Percentiles rank a stretch among this genome's conserved stretches.
Conservation (phyloP, 768 basidiomycete genomes). For the Asterophora parasitica region DNA sequence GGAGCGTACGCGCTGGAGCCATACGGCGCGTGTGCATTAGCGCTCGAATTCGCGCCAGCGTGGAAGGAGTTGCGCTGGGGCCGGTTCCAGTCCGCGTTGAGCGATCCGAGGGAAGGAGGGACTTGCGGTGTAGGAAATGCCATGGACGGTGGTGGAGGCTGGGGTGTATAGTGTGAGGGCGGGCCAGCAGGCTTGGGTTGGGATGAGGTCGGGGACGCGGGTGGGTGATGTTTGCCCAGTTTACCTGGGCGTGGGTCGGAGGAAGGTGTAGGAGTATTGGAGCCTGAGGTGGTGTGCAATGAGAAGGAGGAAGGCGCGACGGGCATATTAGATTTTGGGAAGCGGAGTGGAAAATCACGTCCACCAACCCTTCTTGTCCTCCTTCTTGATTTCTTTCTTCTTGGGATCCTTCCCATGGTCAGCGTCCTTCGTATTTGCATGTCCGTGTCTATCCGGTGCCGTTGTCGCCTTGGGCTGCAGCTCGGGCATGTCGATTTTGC, state of each 20-base stretch:
- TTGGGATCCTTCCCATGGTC: slow-evolving; percentile 21
- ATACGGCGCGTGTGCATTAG: not conserved
- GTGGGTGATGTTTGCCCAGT: slow-evolving; percentile 16
- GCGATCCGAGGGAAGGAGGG: slow-evolving; percentile 5
- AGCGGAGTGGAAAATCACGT: slow-evolving; percentile 12
- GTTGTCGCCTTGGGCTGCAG: slow-evolving; percentile 48
- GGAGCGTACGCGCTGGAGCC: slow-evolving; percentile 3
- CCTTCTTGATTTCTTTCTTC: slow-evolving; percentile 40
- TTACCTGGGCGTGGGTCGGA: slow-evolving; percentile 13
- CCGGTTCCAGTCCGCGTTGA: slow-evolving; percentile 11
- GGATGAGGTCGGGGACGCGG: slow-evolving; percentile 21
- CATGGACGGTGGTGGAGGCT: slow-evolving; percentile 1
- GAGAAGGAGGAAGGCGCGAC: not conserved
- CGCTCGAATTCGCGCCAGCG: not conserved
- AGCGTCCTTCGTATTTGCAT: slow-evolving; percentile 5
- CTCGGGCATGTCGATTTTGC: slow-evolving; percentile 87
- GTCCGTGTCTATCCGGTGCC: slow-evolving; percentile 1
- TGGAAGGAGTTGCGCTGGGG: slow-evolving; percentile 3
- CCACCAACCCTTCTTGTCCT: slow-evolving; percentile 40
- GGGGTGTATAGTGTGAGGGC: not conserved
- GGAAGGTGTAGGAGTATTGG: slow-evolving; percentile 1
- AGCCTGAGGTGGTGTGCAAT: slow-evolving; percentile 8
- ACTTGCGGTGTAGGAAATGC: slow-evolving; percentile 9
- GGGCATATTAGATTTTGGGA: not conserved
- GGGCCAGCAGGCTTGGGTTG: slow-evolving; percentile 22